phyloP scores from a whole-genome alignment of 306 rosid species.

The Hippophae tibetana region DNA sequence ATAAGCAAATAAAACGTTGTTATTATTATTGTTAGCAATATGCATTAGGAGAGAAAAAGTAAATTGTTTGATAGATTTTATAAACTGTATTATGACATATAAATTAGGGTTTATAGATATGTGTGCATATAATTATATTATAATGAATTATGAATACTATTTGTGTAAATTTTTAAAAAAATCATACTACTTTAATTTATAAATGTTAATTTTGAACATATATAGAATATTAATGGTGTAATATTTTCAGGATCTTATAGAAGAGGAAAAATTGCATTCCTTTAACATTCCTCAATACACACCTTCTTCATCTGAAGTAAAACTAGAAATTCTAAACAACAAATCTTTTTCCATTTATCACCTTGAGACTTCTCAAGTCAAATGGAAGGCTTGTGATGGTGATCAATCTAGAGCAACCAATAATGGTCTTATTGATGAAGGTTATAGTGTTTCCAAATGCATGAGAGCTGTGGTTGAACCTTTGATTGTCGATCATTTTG shows the following conservation, averaged over 20 bases:
- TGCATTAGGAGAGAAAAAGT: too few relatives aligned
- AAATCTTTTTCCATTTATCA: conserved; percentile 31
- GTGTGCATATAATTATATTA: too few relatives aligned
- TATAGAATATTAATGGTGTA: too few relatives aligned
- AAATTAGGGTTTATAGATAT: too few relatives aligned
- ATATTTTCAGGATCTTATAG: conserved; percentile 24
- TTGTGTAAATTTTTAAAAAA: background rate
- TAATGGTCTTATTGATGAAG: background rate
- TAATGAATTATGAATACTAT: too few relatives aligned
- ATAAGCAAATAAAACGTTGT: too few relatives aligned
- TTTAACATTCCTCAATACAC: conserved; percentile 50
- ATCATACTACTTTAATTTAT: too few relatives aligned
- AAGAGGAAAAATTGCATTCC: conserved; percentile 32
- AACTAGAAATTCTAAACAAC: conserved; percentile 31
- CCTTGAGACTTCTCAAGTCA: conserved; percentile 19
- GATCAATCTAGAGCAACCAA: background rate
- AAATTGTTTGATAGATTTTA: too few relatives aligned
- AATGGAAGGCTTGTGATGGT: conserved; percentile 24
- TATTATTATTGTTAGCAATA: too few relatives aligned
- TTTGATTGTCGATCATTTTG: conserved; percentile 30
- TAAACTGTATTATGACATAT: too few relatives aligned
- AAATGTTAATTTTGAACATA: too few relatives aligned
- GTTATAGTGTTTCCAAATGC: conserved; percentile 24
- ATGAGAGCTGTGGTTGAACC: conserved; percentile 46
- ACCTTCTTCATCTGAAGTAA: conserved; percentile 39